phyloP scores from a whole-genome alignment of 208 protist species.

The Herpetomonas tarakana region DNA sequence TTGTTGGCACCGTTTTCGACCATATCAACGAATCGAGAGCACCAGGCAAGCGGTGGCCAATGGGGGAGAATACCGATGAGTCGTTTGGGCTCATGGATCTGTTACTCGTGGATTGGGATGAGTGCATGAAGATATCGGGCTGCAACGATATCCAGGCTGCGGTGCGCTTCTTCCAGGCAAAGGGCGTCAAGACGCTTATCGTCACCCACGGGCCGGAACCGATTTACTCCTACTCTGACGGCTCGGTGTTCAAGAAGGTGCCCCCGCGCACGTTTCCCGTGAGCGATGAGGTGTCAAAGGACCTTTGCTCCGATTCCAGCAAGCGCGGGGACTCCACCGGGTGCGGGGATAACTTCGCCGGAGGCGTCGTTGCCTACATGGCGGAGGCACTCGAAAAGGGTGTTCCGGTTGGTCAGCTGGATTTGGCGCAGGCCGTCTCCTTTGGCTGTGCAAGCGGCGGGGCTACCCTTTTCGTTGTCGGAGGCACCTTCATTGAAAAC shows the following conservation, averaged over 20 bases:
- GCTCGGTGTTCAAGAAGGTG: conserved; percentile 24
- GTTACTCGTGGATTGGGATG: conserved; percentile 31
- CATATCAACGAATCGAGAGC: conserved; percentile 17
- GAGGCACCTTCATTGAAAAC: conserved; percentile 27
- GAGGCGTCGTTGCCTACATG: conserved; percentile 15
- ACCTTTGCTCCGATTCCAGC: conserved; percentile 12
- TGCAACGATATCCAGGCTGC: conserved; percentile 16
- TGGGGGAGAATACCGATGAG: conserved; percentile 27
- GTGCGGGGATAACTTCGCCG: conserved; percentile 29
- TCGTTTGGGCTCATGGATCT: conserved; percentile 34
- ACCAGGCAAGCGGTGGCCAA: conserved; percentile 17
- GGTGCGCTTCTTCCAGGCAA: conserved; percentile 27
- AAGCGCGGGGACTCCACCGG: conserved; percentile 20
- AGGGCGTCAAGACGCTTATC: conserved; percentile 22
- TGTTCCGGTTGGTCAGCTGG: conserved; percentile 10
- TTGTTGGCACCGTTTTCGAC: conserved; percentile 29
- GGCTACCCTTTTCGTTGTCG: conserved; percentile 24
- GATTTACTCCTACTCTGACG: conserved; percentile 20
- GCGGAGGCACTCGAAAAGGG: conserved; percentile 13
- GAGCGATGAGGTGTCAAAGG: conserved; percentile 9
- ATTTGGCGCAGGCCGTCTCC: conserved; percentile 15
- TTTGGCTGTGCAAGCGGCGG: conserved; percentile 20
- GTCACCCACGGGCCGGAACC: conserved; percentile 20
- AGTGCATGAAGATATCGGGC: conserved; percentile 21
- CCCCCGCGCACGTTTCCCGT: conserved; percentile 16